Evolutionary conservation across 2,329 filamentous ascomycete species (phyloP), one percentile per base, ranked within the genome.

Genomic region (Venturiaceae sp.): DNA sequence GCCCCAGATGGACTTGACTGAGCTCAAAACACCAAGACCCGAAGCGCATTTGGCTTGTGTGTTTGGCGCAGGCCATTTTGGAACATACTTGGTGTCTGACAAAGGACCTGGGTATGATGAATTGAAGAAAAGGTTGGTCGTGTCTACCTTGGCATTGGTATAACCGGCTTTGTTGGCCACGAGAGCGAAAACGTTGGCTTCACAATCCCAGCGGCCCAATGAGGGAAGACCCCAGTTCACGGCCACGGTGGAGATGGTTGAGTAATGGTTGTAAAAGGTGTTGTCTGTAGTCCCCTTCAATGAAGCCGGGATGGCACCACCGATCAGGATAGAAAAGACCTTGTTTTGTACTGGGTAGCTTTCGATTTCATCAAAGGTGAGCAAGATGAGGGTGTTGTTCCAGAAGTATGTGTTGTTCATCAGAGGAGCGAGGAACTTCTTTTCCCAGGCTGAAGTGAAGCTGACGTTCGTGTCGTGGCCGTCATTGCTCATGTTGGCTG

Each of bases 321-420:
- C 90, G 3, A 94, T 74, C 0, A 94, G 79, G 63, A 94, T 79
- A 62, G 77, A 82, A 60, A 89, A 81, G 57, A 94, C 80, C 39
- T 78, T 78, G 78, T 92, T 94, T 64, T 81, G 80, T 28, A 76
- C 73, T 6, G 76, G 70, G 71, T 91, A 90, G 11, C 80, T 83
- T 65, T 86, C 82, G 69, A 84, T 87, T 74, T 94, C 90, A 63
- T 94, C 90, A 66, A 90, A 94, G 2, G 80, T 92, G 61, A 94
- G 71, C 5, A 92, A 75, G 8, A 94, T 80, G 1, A 94, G 79
- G 0, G 87, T 92, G 66, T 87, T 83, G 53, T 87, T 75, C 82
- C 86, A 87, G 72, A 94, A 92, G 64, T 85, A 80, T 53, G 75
- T 71, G 73, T 92, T 80, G 37, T 79, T 69, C 6, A 94, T 77